Evolutionary conservation across 306 rosid species (phyloP).

Genomic region (Quillaja saponaria): DNA sequence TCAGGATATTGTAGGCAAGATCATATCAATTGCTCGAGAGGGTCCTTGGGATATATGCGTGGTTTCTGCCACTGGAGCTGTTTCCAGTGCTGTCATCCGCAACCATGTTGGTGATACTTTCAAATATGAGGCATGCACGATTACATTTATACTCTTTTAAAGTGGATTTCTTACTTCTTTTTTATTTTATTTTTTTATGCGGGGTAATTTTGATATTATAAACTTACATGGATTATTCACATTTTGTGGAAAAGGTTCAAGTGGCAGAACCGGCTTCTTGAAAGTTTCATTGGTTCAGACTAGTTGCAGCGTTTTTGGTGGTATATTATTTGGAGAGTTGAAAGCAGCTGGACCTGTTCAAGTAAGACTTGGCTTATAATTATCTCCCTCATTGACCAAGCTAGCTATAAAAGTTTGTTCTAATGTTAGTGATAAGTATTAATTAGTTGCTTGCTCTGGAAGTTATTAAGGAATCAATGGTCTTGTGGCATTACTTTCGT

Average conservation of each 20-base stretch:
- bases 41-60: slow-evolving; percentile 36
- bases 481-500: too few species aligned
- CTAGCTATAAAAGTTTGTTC: too few species aligned
- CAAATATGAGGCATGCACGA: slow-evolving; percentile 48
- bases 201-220: slow-evolving; percentile 64
- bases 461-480: too few species aligned
- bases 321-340: slow-evolving; percentile 38
- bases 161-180: background rate
- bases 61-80: slow-evolving; percentile 51
- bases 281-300: slow-evolving; percentile 38
- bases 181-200: background rate
- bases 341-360: slow-evolving; percentile 57
- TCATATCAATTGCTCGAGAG: slow-evolving; percentile 19
- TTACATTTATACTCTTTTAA: background rate
- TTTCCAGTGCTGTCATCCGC: slow-evolving; percentile 38
- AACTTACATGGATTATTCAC: slow-evolving; percentile 44
- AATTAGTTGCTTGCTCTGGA: too few species aligned
- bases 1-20: slow-evolving; percentile 44
- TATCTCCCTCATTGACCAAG: too few species aligned
- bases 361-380: slow-evolving; percentile 29
- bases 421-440: too few species aligned
- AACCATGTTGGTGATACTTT: slow-evolving; percentile 8
- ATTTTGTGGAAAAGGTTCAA: background rate
- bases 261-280: slow-evolving; percentile 21
- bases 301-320: slow-evolving; percentile 52